Evolutionary conservation across 345 rosid species (phyloP).

Genomic region (Punica granatum): DNA sequence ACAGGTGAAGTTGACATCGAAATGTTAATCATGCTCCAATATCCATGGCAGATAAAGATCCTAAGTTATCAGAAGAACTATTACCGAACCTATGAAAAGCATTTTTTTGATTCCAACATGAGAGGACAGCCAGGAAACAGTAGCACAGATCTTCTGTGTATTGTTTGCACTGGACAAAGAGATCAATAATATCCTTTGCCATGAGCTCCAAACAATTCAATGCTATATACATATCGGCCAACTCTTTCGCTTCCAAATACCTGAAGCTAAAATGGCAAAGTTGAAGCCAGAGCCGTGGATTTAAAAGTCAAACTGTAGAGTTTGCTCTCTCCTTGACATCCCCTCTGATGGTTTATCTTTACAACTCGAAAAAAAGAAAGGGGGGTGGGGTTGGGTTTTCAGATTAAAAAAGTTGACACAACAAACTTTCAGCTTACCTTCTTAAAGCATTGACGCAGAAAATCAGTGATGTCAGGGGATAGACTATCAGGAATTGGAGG

Average conservation of each 20-base stretch:
- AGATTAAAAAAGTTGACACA: background rate
- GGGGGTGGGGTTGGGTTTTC: no score
- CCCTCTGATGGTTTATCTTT: background rate
- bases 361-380: background rate
- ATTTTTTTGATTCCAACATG: background rate
- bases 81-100: no score
- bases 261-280: background rate
- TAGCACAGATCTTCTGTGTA: no score
- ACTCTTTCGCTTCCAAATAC: background rate
- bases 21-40: background rate
- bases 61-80: background rate
- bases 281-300: background rate
- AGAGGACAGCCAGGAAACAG: no score
- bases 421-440: constrained; percentile 47
- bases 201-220: background rate
- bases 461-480: constrained; percentile 95
- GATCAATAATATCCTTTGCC: background rate
- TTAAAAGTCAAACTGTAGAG: background rate
- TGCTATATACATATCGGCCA: background rate
- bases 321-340: background rate
- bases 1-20: background rate
- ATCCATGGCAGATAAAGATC: background rate
- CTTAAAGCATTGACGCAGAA: constrained; percentile 90
- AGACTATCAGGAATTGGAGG: constrained; percentile 98
- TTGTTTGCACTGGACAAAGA: background rate